Conservation (phyloP, 2,329 filamentous ascomycete species). For the Monilinia fructigena region DNA sequence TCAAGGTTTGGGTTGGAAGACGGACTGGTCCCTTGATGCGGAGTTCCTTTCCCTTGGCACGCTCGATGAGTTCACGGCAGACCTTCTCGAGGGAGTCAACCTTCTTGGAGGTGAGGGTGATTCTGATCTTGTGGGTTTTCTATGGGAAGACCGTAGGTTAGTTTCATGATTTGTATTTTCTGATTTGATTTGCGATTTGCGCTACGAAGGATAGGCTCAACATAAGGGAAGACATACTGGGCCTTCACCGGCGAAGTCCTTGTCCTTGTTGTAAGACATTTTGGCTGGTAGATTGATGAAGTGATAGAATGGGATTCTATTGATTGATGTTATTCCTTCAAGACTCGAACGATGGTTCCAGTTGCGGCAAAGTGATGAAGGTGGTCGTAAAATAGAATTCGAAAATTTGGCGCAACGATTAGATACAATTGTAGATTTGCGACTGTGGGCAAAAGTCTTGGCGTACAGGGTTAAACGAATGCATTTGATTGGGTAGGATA, state of each 20-base stretch:
- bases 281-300: constrained; percentile 41
- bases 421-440: constrained; percentile 16
- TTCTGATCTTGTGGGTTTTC: constrained; percentile 98
- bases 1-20: constrained; percentile 94
- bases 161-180: constrained; percentile 11
- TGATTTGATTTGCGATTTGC: constrained; percentile 2
- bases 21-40: constrained; percentile 98
- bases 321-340: constrained; percentile 57
- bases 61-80: constrained; percentile 96
- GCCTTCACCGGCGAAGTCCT: constrained; percentile 81
- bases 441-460: constrained; percentile 33
- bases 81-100: constrained; percentile 96
- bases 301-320: constrained; percentile 18
- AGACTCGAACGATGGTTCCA: constrained; percentile 68
- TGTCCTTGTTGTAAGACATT: constrained; percentile 98
- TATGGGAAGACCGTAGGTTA: constrained; percentile 38
- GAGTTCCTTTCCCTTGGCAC: constrained; percentile 97
- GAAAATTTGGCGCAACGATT: background rate
- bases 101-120: constrained; percentile 95
- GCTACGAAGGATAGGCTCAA: background rate
- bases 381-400: constrained; percentile 34
- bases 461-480: constrained; percentile 26
- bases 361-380: constrained; percentile 83
- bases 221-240: constrained; percentile 63
- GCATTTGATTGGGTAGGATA: constrained; percentile 24